Percentiles rank a stretch among this genome's conserved stretches.
Evolutionary conservation across 805 yeast species (phyloP).

Genomic region (Babjeviella inositovora): DNA sequence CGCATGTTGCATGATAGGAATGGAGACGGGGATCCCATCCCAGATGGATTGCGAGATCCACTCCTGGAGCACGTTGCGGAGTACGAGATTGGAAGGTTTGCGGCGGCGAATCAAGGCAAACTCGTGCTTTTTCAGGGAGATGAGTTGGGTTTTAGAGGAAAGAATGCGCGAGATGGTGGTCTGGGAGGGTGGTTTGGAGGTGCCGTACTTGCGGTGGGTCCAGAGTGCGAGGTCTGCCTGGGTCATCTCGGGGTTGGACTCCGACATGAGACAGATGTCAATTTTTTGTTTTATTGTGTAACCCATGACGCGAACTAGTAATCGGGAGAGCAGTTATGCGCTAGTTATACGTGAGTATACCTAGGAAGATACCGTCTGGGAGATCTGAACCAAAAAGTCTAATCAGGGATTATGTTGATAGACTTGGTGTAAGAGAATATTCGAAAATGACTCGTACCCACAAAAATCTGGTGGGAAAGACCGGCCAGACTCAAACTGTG

Average conservation of each 20-base stretch:
- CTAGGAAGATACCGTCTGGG: no score
- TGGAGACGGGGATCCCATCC: constrained; percentile 50
- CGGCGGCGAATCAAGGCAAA: constrained; percentile 33
- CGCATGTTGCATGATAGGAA: constrained; percentile 46
- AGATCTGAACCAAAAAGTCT: no score
- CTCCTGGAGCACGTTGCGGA: constrained; percentile 45
- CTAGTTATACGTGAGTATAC: no score
- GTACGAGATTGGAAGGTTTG: constrained; percentile 34
- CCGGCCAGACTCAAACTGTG: no score
- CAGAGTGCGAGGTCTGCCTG: constrained; percentile 48
- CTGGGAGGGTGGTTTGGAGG: constrained; percentile 42
- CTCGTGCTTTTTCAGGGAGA: constrained; percentile 32
- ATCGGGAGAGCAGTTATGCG: no score
- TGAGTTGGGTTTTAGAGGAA: constrained; percentile 35
- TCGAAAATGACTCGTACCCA: no score
- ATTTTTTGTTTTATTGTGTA: constrained; percentile 46
- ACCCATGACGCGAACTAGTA: constrained; percentile 27
- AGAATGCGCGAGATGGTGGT: constrained; percentile 50
- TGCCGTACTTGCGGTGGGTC: constrained; percentile 40
- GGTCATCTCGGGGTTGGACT: constrained; percentile 53
- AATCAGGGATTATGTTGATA: no score
- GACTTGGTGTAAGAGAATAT: no score
- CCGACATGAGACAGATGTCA: constrained; percentile 52
- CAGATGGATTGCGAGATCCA: constrained; percentile 56
- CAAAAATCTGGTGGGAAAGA: no score